Conservation (phyloP, 768 basidiomycete genomes). For the Filobasidium floriforme region DNA sequence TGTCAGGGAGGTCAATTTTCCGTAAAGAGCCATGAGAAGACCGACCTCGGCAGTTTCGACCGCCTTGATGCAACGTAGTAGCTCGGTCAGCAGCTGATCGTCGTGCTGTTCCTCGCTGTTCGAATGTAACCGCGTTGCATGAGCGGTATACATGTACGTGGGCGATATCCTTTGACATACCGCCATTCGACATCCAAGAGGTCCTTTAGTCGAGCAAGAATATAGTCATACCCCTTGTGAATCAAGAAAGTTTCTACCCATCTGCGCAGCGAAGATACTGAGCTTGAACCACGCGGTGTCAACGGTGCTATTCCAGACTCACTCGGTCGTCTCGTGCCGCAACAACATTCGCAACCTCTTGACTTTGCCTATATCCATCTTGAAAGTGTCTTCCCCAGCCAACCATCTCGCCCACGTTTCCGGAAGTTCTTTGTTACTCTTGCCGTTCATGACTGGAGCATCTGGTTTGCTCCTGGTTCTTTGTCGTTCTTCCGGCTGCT, state of each 20-base stretch:
- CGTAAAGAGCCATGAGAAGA: neutral
- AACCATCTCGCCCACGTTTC: conserved; percentile 63
- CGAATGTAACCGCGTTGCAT: too few relatives aligned
- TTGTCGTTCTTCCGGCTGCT: neutral
- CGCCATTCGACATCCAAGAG: conserved; percentile 95
- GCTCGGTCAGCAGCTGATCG: conserved; percentile 83
- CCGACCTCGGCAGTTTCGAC: conserved; percentile 58
- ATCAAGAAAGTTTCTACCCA: conserved; percentile 85
- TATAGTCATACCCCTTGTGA: conserved; percentile 73
- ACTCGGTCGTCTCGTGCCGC: conserved; percentile 86
- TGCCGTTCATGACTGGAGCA: conserved; percentile 1
- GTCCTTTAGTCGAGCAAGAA: conserved; percentile 79
- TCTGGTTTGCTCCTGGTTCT: neutral
- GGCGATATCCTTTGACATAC: conserved; percentile 47
- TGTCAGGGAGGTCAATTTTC: neutral
- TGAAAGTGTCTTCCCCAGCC: conserved; percentile 59
- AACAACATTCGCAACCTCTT: conserved; percentile 81
- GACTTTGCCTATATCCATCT: conserved; percentile 74
- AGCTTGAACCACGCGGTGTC: conserved; percentile 8
- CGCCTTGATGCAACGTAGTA: conserved; percentile 88
- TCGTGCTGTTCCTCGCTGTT: conserved; percentile 95
- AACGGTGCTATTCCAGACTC: conserved; percentile 26
- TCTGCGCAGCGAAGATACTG: conserved; percentile 46
- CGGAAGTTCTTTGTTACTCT: conserved; percentile 51
- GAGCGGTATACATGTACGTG: conserved; percentile 13